These are phyloP conservation scores for Durio zibethinus DNA, from an alignment of 345 rosid species.

Conservation along the genomic window DNA sequence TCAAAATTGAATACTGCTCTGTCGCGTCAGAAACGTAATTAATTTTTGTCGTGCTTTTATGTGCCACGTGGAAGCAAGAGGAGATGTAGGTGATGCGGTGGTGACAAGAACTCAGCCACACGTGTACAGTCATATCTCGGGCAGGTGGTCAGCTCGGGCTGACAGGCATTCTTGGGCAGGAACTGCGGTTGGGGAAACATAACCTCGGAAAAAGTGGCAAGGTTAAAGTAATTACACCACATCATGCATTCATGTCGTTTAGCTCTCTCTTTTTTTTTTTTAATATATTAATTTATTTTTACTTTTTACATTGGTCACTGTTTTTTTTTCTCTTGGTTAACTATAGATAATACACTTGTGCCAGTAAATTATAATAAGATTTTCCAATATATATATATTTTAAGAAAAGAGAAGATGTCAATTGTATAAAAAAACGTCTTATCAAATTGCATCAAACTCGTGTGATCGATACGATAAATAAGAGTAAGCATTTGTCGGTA, in stretches of 20 bases:
- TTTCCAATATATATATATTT: no score
- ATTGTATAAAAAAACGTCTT: no score
- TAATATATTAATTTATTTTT: no score
- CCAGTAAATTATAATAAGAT: no score
- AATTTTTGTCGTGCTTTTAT: neutral
- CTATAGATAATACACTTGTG: no score
- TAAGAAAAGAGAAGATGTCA: no score
- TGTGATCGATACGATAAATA: no score
- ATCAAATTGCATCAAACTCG: no score
- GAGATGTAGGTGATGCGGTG: neutral
- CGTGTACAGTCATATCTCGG: constrained; percentile 32
- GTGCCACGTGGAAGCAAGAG: neutral
- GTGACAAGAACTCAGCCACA: constrained; percentile 21
- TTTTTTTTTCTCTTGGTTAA: no score
- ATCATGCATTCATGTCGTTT: neutral
- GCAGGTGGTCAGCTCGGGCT: neutral
- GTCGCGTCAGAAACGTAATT: neutral
- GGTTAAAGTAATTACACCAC: neutral
- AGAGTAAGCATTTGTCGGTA: no score
- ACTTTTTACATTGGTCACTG: neutral
- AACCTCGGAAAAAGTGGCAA: constrained; percentile 32
- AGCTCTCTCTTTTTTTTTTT: neutral
- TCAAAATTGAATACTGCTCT: neutral
- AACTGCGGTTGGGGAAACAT: constrained; percentile 29
- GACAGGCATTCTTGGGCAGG: constrained; percentile 30